Evolutionary conservation across 345 rosid genomes (phyloP).

Genomic region (Citropsis articulata): DNA sequence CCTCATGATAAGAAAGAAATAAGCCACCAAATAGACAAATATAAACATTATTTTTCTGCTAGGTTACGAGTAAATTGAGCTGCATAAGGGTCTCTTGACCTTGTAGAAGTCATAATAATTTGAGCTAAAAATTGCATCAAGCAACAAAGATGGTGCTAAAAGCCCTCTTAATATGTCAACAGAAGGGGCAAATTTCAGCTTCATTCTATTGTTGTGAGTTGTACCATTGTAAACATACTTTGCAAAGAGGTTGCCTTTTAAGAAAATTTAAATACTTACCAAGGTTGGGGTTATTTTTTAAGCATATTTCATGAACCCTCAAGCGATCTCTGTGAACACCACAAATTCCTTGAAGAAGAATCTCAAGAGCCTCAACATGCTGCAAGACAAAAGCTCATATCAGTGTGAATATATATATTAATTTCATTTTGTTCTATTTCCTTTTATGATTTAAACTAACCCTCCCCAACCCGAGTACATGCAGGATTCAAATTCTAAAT

Average conservation of each 20-base stretch:
- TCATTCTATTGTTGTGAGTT: neutral
- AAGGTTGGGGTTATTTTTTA: conserved; percentile 74
- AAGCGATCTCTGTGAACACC: conserved; percentile 87
- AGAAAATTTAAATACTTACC: conserved; percentile 34
- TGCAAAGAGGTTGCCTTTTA: neutral
- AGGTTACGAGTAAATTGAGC: neutral
- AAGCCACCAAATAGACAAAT: neutral
- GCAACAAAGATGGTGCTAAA: neutral
- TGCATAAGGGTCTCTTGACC: neutral
- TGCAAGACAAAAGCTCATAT: conserved; percentile 21
- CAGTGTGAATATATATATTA: neutral
- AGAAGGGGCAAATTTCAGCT: neutral
- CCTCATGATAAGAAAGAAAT: neutral
- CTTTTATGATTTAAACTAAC: no score
- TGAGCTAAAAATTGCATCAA: neutral
- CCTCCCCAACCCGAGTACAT: neutral
- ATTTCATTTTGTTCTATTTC: neutral
- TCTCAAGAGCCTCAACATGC: conserved; percentile 99
- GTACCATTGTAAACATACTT: neutral
- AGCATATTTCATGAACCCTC: conserved; percentile 84
- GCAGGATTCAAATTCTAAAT: neutral
- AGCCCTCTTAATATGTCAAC: neutral
- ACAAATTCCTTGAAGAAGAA: conserved; percentile 96
- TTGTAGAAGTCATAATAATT: neutral
- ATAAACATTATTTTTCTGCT: neutral